Evolutionary conservation across 192 early-diverging fungal genomes (phyloP).

Genomic region (Diversispora epigaea): DNA sequence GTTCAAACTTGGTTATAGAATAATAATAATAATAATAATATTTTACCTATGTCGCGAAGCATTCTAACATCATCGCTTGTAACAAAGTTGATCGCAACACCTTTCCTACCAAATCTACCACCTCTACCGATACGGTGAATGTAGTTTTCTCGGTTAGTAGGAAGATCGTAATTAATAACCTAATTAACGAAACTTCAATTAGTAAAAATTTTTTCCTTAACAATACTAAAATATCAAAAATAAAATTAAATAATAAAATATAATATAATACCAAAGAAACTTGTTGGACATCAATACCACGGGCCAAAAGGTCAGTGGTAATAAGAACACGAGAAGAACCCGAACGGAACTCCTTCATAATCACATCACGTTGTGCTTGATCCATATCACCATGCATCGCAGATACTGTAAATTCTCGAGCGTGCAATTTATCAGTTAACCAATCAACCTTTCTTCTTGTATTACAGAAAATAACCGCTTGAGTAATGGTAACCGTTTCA

Average conservation of each 20-base stretch:
- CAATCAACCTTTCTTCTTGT: slow-evolving; percentile 99
- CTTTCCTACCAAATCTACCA: slow-evolving; percentile 99
- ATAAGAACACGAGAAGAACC: slow-evolving; percentile 96
- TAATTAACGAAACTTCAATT: background rate
- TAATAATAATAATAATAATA: background rate
- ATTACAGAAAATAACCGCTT: slow-evolving; percentile 99
- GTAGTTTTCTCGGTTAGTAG: slow-evolving; percentile 97
- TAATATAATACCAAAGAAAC: slow-evolving; percentile 87
- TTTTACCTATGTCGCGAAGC: slow-evolving; percentile 58
- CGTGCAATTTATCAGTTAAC: slow-evolving; percentile 94
- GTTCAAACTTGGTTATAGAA: background rate
- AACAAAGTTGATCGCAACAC: slow-evolving; percentile 99
- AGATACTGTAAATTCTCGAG: slow-evolving; percentile 91
- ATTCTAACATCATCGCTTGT: slow-evolving; percentile 90
- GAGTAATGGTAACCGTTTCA: slow-evolving; percentile 96
- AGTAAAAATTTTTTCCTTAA: too few species aligned
- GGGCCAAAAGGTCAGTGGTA: slow-evolving; percentile 95
- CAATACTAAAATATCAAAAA: too few species aligned
- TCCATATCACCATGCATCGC: slow-evolving; percentile 99
- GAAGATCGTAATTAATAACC: slow-evolving; percentile 87
- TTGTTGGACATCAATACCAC: slow-evolving; percentile 99
- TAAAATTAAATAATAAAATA: too few species aligned
- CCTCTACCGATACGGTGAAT: slow-evolving; percentile 99
- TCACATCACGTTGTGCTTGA: slow-evolving; percentile 90
- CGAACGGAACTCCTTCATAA: slow-evolving; percentile 99